These are phyloP conservation scores for Marchantia paleacea DNA, from an alignment of 225 moss, liverwort and hornwort species.

Conservation along the genomic window DNA sequence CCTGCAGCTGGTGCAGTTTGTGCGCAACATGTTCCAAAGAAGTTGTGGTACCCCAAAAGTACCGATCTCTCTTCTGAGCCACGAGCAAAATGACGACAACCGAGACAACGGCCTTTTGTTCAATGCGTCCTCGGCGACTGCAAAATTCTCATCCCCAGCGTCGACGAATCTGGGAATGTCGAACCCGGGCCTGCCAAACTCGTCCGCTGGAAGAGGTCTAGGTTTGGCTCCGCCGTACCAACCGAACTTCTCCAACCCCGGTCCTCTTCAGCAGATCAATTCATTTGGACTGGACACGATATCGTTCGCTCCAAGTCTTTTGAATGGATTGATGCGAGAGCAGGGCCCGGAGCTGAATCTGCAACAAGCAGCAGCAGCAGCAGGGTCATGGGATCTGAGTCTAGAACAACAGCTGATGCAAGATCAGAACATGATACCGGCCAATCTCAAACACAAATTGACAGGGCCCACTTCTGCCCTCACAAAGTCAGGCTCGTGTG, in stretches of 20 bases:
- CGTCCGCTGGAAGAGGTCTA: slow-evolving; percentile 15
- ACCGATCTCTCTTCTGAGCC: slow-evolving; percentile 13
- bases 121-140: background rate
- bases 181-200: background rate
- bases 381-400: slow-evolving; percentile 28
- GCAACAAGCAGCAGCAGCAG: slow-evolving; percentile 14
- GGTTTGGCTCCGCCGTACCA: slow-evolving; percentile 10
- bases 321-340: slow-evolving; percentile 24
- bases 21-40: slow-evolving; percentile 18
- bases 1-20: slow-evolving; percentile 24
- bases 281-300: slow-evolving; percentile 20
- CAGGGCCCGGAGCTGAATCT: slow-evolving; percentile 23
- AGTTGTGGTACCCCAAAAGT: background rate
- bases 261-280: slow-evolving; percentile 11
- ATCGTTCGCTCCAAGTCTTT: slow-evolving; percentile 21
- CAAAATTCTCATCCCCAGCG: background rate
- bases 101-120: slow-evolving; percentile 1
- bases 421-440: slow-evolving; percentile 20
- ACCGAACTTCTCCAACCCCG: background rate
- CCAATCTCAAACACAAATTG: slow-evolving; percentile 44
- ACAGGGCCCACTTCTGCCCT: slow-evolving; percentile 13
- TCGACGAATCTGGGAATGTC: slow-evolving; percentile 10
- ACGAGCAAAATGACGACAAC: slow-evolving; percentile 8
- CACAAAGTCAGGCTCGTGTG: slow-evolving; percentile 29
- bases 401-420: slow-evolving; percentile 29